phyloP scores from a whole-genome alignment of 1,139 yeast genomes.

The Zygoascus meyerae region DNA sequence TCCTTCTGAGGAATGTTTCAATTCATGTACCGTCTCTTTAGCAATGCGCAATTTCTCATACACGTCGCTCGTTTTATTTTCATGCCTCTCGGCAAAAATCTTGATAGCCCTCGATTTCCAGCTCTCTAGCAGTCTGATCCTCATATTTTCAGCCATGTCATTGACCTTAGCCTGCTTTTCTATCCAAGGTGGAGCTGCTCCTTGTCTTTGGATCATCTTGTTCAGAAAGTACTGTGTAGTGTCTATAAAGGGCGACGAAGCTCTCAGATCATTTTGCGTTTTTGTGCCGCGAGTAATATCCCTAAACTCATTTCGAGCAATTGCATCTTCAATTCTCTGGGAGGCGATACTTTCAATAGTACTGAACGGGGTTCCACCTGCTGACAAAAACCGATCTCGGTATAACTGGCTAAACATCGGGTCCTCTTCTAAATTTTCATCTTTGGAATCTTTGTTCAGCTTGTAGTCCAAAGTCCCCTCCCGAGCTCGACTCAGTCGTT shows the following conservation, averaged over 20 bases:
- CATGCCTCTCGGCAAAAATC: constrained; percentile 20
- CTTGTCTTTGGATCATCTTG: constrained; percentile 67
- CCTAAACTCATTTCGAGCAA: constrained; percentile 63
- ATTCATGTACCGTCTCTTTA: background rate
- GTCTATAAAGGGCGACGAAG: constrained; percentile 45
- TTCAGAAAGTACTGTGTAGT: constrained; percentile 63
- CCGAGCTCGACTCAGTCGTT: constrained; percentile 51
- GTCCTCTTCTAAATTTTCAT: constrained; percentile 28
- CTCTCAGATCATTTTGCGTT: constrained; percentile 39
- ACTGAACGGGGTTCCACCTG: constrained; percentile 42
- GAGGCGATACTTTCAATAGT: constrained; percentile 65
- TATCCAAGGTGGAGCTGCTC: constrained; percentile 83
- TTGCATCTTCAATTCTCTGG: constrained; percentile 65
- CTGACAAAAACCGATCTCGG: constrained; percentile 58
- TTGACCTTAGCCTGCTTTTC: constrained; percentile 65
- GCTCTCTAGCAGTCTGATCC: constrained; percentile 26
- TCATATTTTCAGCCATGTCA: constrained; percentile 41
- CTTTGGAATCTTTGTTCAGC: constrained; percentile 37
- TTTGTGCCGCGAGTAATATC: constrained; percentile 64
- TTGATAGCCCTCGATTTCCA: constrained; percentile 17
- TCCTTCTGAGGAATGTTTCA: background rate
- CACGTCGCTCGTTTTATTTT: constrained; percentile 13
- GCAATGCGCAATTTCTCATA: constrained; percentile 1
- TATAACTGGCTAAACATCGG: constrained; percentile 59
- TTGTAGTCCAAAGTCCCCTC: constrained; percentile 64